Evolutionary conservation across 352 stramenopile genomes (phyloP).

Genomic region (Thalassiosira exigua): DNA sequence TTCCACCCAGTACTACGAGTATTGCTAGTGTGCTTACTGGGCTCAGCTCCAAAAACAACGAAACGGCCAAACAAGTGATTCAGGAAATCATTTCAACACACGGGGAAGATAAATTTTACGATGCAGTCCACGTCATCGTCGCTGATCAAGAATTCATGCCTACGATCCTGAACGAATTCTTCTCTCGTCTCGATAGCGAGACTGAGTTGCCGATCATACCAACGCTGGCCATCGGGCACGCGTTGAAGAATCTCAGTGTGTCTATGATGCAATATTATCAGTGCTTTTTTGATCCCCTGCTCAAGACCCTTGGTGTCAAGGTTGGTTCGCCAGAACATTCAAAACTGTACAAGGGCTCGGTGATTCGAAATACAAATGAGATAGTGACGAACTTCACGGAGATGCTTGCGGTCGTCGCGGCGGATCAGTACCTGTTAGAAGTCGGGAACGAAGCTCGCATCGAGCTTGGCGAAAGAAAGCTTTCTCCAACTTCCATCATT

Average conservation of each 20-base stretch:
- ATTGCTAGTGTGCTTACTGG: constrained; percentile 16
- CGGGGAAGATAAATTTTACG: constrained; percentile 17
- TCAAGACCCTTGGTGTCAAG: constrained; percentile 23
- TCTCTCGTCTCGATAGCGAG: constrained; percentile 4
- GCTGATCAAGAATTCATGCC: constrained; percentile 43
- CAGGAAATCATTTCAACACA: constrained; percentile 16
- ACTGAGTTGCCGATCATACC: constrained; percentile 19
- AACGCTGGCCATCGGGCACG: constrained; percentile 26
- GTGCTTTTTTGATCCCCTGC: constrained; percentile 41
- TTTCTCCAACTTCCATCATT: constrained; percentile 1
- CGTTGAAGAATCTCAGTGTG: constrained; percentile 11
- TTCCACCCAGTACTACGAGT: constrained; percentile 12
- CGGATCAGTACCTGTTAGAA: constrained; percentile 18
- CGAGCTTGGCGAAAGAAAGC: background rate
- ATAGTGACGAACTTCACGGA: constrained; percentile 27
- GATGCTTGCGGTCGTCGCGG: constrained; percentile 11
- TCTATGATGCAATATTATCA: constrained; percentile 39
- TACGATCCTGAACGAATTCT: constrained; percentile 39
- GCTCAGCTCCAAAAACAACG: constrained; percentile 35
- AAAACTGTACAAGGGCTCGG: constrained; percentile 26
- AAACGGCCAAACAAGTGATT: constrained; percentile 21
- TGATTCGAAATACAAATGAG: constrained; percentile 28
- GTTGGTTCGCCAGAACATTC: constrained; percentile 27
- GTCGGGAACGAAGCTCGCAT: constrained; percentile 22
- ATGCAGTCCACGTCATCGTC: constrained; percentile 27